A percentile compares a stretch with the other conserved stretches of the same genome.
Conservation (phyloP, 2,329 filamentous ascomycete genomes). For the Talaromyces sp. region DNA sequence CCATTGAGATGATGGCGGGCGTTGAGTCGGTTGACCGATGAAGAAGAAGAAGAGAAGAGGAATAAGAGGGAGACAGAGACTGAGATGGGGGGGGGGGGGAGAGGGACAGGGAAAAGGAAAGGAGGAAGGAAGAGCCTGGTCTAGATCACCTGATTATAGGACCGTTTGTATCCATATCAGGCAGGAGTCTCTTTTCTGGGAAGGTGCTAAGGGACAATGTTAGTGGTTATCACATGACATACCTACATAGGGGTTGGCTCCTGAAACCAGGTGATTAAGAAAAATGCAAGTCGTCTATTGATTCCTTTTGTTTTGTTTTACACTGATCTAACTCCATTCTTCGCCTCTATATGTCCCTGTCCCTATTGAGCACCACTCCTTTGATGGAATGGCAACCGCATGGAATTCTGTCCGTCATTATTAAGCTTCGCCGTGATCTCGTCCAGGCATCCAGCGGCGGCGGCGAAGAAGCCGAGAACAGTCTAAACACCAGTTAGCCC, state of each 20-base stretch:
- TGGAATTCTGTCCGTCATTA: neutral
- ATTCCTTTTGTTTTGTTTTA: neutral
- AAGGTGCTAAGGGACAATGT: neutral
- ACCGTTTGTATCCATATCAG: neutral
- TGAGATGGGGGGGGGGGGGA: too few relatives aligned
- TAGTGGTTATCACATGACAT: neutral
- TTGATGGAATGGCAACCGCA: neutral
- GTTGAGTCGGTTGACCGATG: too few relatives aligned
- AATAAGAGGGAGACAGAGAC: neutral
- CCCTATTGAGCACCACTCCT: neutral
- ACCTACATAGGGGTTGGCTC: neutral
- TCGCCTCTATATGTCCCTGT: neutral
- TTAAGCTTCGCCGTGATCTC: slow-evolving; percentile 31
- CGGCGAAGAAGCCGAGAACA: slow-evolving; percentile 32
- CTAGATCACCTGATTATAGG: neutral
- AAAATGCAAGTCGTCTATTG: slow-evolving; percentile 4
- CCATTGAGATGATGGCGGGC: too few relatives aligned
- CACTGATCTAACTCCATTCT: neutral
- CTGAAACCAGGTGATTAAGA: neutral
- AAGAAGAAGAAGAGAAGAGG: neutral
- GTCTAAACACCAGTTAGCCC: neutral
- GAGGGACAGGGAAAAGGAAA: neutral
- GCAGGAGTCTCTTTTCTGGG: neutral
- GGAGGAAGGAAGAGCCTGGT: neutral
- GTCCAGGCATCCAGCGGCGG: slow-evolving; percentile 66